Conservation (phyloP, 257 asterid genomes). For the Lantana camara region DNA sequence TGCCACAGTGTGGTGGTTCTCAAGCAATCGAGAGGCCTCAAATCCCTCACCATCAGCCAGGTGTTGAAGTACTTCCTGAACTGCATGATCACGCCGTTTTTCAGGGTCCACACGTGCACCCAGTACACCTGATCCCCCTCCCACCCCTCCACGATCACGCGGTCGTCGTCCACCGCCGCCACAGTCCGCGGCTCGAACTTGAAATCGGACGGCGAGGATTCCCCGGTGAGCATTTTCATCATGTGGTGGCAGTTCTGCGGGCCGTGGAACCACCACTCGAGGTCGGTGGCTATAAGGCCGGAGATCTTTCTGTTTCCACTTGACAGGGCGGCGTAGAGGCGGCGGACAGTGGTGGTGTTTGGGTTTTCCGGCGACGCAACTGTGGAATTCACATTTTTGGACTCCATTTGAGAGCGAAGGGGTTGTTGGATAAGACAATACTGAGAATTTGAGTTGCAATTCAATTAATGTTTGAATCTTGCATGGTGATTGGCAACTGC, state of each 20-base stretch:
- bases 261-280: constrained; percentile 99
- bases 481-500: neutral
- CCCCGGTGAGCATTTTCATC: constrained; percentile 90
- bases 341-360: constrained; percentile 46
- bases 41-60: constrained; percentile 78
- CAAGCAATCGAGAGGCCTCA: constrained; percentile 43
- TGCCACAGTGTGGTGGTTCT: constrained; percentile 69
- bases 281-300: constrained; percentile 49
- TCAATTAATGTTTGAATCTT: too few species aligned
- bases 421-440: neutral
- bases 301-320: constrained; percentile 36
- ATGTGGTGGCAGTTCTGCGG: constrained; percentile 88
- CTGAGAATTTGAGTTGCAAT: neutral
- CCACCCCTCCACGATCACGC: constrained; percentile 83
- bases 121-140: constrained; percentile 78
- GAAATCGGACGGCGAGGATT: constrained; percentile 46
- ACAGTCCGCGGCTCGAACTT: constrained; percentile 67
- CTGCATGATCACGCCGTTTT: constrained; percentile 70
- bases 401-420: neutral
- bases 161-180: constrained; percentile 57
- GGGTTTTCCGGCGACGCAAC: constrained; percentile 33
- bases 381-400: neutral
- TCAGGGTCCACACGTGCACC: constrained; percentile 92
- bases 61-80: constrained; percentile 91
- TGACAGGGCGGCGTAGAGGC: constrained; percentile 61